Conservation (phyloP, 2,329 filamentous ascomycete genomes). For the Dichotomopilus funicola region DNA sequence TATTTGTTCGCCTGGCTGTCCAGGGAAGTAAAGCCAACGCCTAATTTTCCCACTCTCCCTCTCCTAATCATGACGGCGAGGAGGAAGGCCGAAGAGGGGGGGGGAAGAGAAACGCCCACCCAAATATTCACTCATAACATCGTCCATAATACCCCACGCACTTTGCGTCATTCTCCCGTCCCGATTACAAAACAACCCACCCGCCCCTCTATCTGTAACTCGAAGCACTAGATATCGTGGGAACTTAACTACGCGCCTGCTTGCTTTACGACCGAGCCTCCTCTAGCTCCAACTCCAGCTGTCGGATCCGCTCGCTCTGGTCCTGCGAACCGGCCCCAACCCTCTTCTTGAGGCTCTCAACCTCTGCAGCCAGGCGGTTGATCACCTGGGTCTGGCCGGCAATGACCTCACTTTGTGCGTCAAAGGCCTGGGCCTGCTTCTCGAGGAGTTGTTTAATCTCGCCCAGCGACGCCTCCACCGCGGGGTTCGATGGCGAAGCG, state of each 20-base stretch:
- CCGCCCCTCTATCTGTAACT: too few relatives aligned
- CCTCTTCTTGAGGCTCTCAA: constrained; percentile 75
- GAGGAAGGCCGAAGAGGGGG: not conserved
- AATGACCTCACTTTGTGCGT: constrained; percentile 64
- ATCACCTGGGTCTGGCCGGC: constrained; percentile 67
- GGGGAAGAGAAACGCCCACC: not conserved
- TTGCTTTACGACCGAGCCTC: constrained; percentile 47
- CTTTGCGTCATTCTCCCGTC: too few relatives aligned
- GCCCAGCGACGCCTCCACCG: constrained; percentile 59
- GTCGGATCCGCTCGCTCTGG: constrained; percentile 61
- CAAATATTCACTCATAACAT: constrained; percentile 10
- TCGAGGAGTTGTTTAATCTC: constrained; percentile 75
- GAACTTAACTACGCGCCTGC: not conserved
- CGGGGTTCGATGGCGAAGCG: constrained; percentile 34
- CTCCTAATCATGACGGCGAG: not conserved
- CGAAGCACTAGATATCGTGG: too few relatives aligned
- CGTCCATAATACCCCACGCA: not conserved
- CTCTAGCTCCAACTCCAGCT: constrained; percentile 62
- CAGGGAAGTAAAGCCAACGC: constrained; percentile 7
- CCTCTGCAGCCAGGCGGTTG: constrained; percentile 59
- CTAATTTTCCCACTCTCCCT: constrained; percentile 2
- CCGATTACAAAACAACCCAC: too few relatives aligned
- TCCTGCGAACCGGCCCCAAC: constrained; percentile 54
- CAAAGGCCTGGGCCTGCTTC: constrained; percentile 70
- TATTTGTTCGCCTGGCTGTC: constrained; percentile 12